phyloP scores from a whole-genome alignment of 2,329 filamentous ascomycete genomes.

The Apiospora hydei region DNA sequence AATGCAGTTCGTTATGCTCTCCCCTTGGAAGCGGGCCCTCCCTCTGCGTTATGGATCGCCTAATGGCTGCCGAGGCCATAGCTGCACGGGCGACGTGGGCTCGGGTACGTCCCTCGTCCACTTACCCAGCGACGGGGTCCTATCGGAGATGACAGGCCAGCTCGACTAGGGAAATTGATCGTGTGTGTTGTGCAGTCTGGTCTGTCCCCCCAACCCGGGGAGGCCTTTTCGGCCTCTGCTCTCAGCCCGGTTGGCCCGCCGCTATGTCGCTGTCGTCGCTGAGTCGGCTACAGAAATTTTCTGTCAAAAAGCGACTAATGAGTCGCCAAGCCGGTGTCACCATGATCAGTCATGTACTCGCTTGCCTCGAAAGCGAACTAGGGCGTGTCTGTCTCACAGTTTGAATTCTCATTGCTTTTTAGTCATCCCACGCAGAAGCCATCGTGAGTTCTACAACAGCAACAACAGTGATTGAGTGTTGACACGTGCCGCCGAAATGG shows the following conservation, averaged over 20 bases:
- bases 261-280: neutral
- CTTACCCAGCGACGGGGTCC: neutral
- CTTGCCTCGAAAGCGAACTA: neutral
- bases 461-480: neutral
- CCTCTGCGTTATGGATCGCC: neutral
- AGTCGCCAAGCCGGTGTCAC: neutral
- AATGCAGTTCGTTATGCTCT: constrained; percentile 11
- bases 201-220: neutral
- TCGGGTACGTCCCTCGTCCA: neutral
- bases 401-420: neutral
- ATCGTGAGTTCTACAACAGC: neutral
- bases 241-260: neutral
- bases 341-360: neutral
- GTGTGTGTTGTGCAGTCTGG: neutral
- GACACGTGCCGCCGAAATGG: neutral
- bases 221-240: constrained; percentile 5
- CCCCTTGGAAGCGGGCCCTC: neutral
- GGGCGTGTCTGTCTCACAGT: neutral
- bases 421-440: neutral
- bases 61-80: constrained; percentile 6
- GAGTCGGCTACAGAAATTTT: neutral
- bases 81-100: constrained; percentile 1
- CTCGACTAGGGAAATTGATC: constrained; percentile 21
- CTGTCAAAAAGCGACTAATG: neutral
- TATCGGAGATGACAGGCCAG: constrained; percentile 15